Evolutionary conservation across 139 green algal genomes (phyloP).

Genomic region (Eudorina sp.): DNA sequence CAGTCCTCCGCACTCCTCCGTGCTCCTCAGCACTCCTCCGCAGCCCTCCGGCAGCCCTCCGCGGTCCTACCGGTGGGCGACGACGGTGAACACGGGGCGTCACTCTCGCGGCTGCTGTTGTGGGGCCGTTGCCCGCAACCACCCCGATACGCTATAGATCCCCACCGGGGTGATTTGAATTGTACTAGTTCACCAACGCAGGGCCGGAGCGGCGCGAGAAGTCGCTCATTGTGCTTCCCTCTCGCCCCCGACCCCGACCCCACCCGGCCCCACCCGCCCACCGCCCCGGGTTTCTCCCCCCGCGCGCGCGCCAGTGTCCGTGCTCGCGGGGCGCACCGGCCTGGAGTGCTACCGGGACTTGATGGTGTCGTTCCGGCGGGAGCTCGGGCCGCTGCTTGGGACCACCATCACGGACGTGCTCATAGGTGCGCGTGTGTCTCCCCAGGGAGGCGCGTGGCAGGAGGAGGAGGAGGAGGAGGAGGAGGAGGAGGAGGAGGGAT

Average conservation of each 20-base stretch:
- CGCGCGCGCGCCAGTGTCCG: slow-evolving; percentile 61
- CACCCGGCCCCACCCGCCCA: neutral
- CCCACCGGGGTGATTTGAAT: too few species aligned
- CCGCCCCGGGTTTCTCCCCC: neutral
- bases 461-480: neutral
- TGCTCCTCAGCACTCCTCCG: too few species aligned
- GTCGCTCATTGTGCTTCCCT: too few species aligned
- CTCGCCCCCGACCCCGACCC: neutral
- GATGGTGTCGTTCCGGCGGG: slow-evolving; percentile 83
- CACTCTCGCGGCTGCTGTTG: too few species aligned
- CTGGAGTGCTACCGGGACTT: slow-evolving; percentile 92
- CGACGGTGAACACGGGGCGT: too few species aligned
- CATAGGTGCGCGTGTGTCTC: slow-evolving; percentile 47
- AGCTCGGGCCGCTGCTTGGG: slow-evolving; percentile 75
- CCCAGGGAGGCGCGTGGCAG: neutral
- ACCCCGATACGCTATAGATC: too few species aligned
- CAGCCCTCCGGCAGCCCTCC: too few species aligned
- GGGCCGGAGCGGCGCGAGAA: too few species aligned
- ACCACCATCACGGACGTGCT: slow-evolving; percentile 53
- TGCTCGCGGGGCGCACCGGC: slow-evolving; percentile 86
- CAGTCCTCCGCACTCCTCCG: too few species aligned
- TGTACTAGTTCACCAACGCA: too few species aligned
- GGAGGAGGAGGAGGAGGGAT: neutral
- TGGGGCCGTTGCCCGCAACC: too few species aligned
- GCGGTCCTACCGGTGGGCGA: too few species aligned